phyloP scores from a whole-genome alignment of 345 rosid species.

The Populus tremula region DNA sequence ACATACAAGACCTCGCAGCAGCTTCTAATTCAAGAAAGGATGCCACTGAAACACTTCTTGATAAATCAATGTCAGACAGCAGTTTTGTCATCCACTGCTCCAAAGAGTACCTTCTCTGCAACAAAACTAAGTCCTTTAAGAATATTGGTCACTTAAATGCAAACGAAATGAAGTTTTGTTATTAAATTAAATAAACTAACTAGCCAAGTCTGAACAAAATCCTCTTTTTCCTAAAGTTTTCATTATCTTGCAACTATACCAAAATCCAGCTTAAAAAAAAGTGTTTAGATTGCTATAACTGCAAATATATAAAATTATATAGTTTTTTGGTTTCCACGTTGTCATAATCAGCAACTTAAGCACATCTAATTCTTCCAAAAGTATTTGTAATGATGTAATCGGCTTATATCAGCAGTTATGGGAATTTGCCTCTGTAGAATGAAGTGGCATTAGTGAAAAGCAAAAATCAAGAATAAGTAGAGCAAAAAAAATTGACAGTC shows the following conservation, averaged over 20 bases:
- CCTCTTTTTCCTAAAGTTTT: not conserved
- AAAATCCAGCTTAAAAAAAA: not conserved
- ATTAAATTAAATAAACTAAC: not conserved
- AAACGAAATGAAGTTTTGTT: not conserved
- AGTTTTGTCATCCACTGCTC: constrained; percentile 98
- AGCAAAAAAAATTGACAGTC: too few relatives aligned
- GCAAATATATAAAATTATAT: not conserved
- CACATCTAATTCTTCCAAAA: not conserved
- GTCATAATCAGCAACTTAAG: not conserved
- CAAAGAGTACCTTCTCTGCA: constrained; percentile 91
- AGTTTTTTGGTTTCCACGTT: not conserved
- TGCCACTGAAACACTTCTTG: constrained; percentile 84
- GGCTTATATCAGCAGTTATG: not conserved
- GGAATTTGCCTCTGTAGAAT: not conserved
- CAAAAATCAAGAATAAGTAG: not conserved
- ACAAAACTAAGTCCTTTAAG: constrained; percentile 49
- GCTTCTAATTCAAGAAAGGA: constrained; percentile 98
- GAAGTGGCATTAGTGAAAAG: not conserved
- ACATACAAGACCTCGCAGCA: constrained; percentile 95
- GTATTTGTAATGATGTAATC: not conserved
- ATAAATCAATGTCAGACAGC: constrained; percentile 86
- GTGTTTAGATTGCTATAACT: not conserved
- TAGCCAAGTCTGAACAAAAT: not conserved
- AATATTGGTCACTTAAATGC: constrained; percentile 23
- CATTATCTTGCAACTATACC: not conserved